Base-by-base conservation (phyloP, 768 basidiomycete species). In the Leccinum sublutescens region DNA sequence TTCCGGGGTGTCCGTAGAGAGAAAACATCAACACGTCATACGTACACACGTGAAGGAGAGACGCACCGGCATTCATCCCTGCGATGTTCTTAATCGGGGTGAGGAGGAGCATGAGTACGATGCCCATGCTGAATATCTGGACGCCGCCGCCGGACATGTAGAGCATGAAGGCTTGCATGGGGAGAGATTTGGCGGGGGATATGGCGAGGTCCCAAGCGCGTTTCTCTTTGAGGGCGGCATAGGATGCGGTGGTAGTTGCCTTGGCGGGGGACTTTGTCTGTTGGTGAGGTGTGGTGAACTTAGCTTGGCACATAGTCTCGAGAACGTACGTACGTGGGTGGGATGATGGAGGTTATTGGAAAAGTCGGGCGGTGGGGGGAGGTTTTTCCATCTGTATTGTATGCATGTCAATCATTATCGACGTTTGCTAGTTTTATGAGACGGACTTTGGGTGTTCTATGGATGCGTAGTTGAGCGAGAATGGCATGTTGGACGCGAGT, bases 61-160 rank as follows among this genome's bases (percentile, higher is more conserved):
- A 51, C 87, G 63, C 56, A 95, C 94, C 86, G 21, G 83, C 78
- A 68, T 95, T 89, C 54, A 97, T 91, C 8, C 81, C 82, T 54
- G 84, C 82, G 12, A 95, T 71, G 56, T 93, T 94, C 74, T 89
- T 92, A 76, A 96, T 86, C 0, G 95, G 95, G 10, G 85, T 82
- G 58, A 92, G 78, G 58, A 98, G 82, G 12, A 98, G 81, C 92
- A 95, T 95, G 69, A 93, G 88, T 21, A 98, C 89, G 72, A 95
- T 95, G 34, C 95, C 94, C 79, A 98, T 93, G 75, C 93, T 95
- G 74, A 98, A 97, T 47, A 98, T 89, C 74, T 98, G 95, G 14
- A 98, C 89, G 52, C 93, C 93, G 12, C 93, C 88, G 36, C 95
- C 95, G 21, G 94, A 95, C 91, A 98, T 96, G 83, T 98, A 98